Evolutionary conservation across 306 rosid genomes (phyloP).

Genomic region (Cucurbita moschata): DNA sequence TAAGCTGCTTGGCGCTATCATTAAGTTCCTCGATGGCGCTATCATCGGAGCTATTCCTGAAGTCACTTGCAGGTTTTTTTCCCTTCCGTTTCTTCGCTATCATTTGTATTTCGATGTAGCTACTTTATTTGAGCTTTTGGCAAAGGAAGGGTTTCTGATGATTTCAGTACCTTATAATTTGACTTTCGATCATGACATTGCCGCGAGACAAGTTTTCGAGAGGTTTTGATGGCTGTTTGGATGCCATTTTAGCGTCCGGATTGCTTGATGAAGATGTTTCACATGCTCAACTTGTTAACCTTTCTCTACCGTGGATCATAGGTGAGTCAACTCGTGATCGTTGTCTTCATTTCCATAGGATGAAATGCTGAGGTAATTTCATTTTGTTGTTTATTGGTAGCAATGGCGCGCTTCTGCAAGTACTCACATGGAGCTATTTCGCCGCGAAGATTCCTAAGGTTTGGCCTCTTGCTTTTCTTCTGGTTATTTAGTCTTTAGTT

Average conservation of each 20-base stretch:
- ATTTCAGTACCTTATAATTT: conserved; percentile 78
- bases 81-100: not conserved
- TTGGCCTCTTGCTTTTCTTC: conserved; percentile 13
- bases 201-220: conserved; percentile 65
- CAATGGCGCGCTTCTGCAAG: conserved; percentile 45
- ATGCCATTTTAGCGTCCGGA: conserved; percentile 45
- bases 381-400: conserved; percentile 9
- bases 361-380: not conserved
- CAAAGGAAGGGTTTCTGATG: conserved; percentile 67
- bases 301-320: conserved; percentile 82
- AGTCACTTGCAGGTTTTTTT: conserved; percentile 60
- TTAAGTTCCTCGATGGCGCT: conserved; percentile 92
- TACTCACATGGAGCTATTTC: conserved; percentile 40
- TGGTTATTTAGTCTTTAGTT: not conserved
- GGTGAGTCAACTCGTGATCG: conserved; percentile 25
- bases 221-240: conserved; percentile 58
- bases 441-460: conserved; percentile 31
- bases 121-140: conserved; percentile 56
- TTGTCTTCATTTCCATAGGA: not conserved
- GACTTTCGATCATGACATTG: conserved; percentile 72
- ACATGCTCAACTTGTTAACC: conserved; percentile 43
- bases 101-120: conserved; percentile 20
- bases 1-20: conserved; percentile 57
- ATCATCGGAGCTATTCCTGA: conserved; percentile 93
- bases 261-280: conserved; percentile 51